phyloP scores from a whole-genome alignment of 805 yeast species.

The Candida quercuum region DNA sequence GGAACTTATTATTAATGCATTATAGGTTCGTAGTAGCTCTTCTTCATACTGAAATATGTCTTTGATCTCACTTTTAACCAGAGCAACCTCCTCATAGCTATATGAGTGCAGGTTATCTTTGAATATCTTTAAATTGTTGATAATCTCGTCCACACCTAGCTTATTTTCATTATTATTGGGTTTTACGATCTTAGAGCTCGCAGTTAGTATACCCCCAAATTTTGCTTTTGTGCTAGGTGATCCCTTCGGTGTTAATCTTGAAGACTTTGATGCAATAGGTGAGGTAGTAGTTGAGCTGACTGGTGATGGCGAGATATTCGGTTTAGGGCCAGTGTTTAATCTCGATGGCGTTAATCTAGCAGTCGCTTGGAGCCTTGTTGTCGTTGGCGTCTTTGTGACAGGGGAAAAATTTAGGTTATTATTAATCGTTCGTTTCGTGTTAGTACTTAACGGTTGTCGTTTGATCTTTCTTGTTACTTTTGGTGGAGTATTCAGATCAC shows the following conservation, averaged over 20 bases:
- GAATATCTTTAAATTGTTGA: slow-evolving; percentile 10
- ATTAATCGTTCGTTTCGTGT: not conserved
- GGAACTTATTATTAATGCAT: slow-evolving; percentile 9
- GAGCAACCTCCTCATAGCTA: slow-evolving; percentile 16
- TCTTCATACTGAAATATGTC: slow-evolving; percentile 18
- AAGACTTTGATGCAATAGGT: not conserved
- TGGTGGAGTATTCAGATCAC: slow-evolving; percentile 17
- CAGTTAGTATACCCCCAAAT: not conserved
- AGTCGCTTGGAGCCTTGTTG: slow-evolving; percentile 15
- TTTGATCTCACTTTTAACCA: slow-evolving; percentile 20
- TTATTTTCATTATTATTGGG: slow-evolving; percentile 13
- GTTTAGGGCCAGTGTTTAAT: slow-evolving; percentile 11
- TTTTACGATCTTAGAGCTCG: not conserved
- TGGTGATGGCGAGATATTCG: slow-evolving; percentile 20
- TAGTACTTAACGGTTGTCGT: not conserved
- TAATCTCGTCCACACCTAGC: slow-evolving; percentile 11
- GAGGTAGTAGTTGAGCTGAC: not conserved
- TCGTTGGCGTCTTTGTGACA: slow-evolving; percentile 8
- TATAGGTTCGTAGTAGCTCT: slow-evolving; percentile 33
- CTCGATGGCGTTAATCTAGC: slow-evolving; percentile 20
- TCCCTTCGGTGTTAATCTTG: slow-evolving; percentile 3
- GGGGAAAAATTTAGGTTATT: slow-evolving; percentile 7
- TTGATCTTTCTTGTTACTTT: slow-evolving; percentile 24
- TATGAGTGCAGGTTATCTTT: slow-evolving; percentile 16
- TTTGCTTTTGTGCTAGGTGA: slow-evolving; percentile 6